phyloP scores from a whole-genome alignment of 2,329 filamentous ascomycete species.

The Ophiostoma pallidulum region DNA sequence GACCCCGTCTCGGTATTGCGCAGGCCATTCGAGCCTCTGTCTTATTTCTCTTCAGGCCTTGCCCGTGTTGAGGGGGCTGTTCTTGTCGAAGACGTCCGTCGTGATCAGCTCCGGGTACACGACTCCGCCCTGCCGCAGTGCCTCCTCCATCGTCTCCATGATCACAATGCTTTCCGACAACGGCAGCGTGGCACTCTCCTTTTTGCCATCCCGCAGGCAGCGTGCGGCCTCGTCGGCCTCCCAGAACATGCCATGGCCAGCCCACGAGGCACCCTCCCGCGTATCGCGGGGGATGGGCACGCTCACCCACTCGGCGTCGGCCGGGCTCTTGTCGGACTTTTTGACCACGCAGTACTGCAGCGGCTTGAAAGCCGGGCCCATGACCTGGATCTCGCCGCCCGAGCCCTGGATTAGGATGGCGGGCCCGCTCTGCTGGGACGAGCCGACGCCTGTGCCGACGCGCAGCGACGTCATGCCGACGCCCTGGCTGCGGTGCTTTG shows the following conservation, averaged over 20 bases:
- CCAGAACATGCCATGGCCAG: conserved; percentile 73
- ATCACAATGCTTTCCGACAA: conserved; percentile 72
- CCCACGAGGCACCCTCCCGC: conserved; percentile 26
- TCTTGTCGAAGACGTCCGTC: conserved; percentile 46
- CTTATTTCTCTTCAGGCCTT: conserved; percentile 20
- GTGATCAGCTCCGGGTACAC: conserved; percentile 47
- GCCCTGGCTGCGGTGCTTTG: conserved; percentile 57
- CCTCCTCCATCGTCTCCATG: conserved; percentile 63
- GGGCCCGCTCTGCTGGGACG: conserved; percentile 41
- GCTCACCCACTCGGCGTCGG: conserved; percentile 37
- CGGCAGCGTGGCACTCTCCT: conserved; percentile 62
- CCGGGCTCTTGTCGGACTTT: conserved; percentile 23
- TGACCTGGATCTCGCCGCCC: conserved; percentile 73
- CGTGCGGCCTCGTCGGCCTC: conserved; percentile 35
- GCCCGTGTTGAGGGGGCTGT: conserved; percentile 54
- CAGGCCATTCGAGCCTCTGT: too few relatives aligned
- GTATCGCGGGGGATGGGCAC: conserved; percentile 44
- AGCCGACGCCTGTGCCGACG: conserved; percentile 51
- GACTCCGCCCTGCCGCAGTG: conserved; percentile 43
- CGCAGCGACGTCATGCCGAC: conserved; percentile 60
- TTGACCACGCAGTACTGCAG: conserved; percentile 54
- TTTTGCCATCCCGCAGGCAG: conserved; percentile 60
- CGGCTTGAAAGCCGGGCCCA: conserved; percentile 61
- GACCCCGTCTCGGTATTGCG: too few relatives aligned
- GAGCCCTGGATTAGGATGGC: conserved; percentile 73